Evolutionary conservation across 768 basidiomycete genomes (phyloP).

Genomic region (Leccinum subtestaceum): DNA sequence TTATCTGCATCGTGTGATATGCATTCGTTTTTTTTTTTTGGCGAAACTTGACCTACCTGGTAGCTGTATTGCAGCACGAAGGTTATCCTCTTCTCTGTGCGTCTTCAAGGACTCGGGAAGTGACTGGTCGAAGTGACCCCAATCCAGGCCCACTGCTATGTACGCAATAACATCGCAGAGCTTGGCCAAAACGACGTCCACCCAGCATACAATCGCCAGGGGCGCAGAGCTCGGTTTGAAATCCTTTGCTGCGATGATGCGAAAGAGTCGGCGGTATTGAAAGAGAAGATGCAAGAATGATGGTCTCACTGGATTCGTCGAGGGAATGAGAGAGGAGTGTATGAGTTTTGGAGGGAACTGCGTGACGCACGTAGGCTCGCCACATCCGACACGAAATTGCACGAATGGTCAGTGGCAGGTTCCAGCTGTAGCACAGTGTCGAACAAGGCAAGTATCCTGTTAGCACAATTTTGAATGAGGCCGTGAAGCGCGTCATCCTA

Average conservation of each 20-base stretch:
- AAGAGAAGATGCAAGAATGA: slow-evolving; percentile 44
- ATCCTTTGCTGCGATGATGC: slow-evolving; percentile 38
- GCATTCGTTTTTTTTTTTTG: neutral
- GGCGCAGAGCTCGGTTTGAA: slow-evolving; percentile 20
- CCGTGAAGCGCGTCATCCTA: slow-evolving; percentile 36
- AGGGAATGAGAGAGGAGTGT: slow-evolving; percentile 7
- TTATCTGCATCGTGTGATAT: slow-evolving; percentile 39
- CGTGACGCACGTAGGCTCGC: slow-evolving; percentile 22
- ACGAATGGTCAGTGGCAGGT: slow-evolving; percentile 1
- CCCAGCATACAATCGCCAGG: slow-evolving; percentile 57
- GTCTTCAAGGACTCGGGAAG: slow-evolving; percentile 31
- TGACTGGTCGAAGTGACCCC: slow-evolving; percentile 7
- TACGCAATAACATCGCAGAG: slow-evolving; percentile 39
- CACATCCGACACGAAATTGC: slow-evolving; percentile 11
- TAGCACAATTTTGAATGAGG: slow-evolving; percentile 35
- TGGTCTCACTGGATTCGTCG: slow-evolving; percentile 26
- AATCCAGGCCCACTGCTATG: slow-evolving; percentile 29
- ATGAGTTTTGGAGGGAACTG: neutral
- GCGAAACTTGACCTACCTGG: slow-evolving; percentile 44
- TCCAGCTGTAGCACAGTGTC: slow-evolving; percentile 18
- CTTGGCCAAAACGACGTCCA: slow-evolving; percentile 56
- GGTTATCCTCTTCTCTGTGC: slow-evolving; percentile 48
- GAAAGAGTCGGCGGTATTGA: slow-evolving; percentile 49
- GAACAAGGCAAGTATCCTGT: slow-evolving; percentile 32
- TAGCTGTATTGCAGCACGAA: slow-evolving; percentile 65